Percentiles rank a stretch among this genome's conserved stretches.
phyloP scores from a whole-genome alignment of 2,329 filamentous ascomycete genomes.

The Fusarium papillatum region DNA sequence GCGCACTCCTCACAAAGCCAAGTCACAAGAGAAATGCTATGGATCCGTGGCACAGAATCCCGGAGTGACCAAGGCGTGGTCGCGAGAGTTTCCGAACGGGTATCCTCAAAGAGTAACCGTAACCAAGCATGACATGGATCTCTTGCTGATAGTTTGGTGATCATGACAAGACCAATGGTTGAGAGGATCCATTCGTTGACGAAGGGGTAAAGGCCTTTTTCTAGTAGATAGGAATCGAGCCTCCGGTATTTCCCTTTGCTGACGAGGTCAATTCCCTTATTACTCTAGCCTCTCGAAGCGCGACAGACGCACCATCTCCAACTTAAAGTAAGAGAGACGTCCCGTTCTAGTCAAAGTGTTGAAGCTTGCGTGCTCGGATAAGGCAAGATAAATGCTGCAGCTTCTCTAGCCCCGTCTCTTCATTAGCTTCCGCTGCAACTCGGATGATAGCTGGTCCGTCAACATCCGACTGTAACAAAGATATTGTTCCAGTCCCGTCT shows the following conservation, averaged over 20 bases:
- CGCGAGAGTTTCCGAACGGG: slow-evolving; percentile 2
- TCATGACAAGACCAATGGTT: neutral
- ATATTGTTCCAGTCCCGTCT: slow-evolving; percentile 7
- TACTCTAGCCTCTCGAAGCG: neutral
- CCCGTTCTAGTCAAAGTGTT: neutral
- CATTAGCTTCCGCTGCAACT: neutral
- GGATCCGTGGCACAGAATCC: neutral
- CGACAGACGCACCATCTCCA: slow-evolving; percentile 4
- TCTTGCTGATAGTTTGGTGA: slow-evolving; percentile 2
- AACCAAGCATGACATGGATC: slow-evolving; percentile 6
- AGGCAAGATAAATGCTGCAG: neutral
- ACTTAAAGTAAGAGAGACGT: slow-evolving; percentile 11
- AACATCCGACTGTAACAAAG: neutral
- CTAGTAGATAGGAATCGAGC: slow-evolving; percentile 4
- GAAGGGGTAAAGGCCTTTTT: neutral
- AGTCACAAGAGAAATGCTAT: neutral
- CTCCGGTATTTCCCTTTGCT: slow-evolving; percentile 3
- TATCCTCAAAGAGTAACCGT: neutral
- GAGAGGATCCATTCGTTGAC: neutral
- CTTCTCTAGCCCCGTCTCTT: neutral
- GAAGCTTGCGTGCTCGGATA: slow-evolving; percentile 4
- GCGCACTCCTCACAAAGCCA: neutral
- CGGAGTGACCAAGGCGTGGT: neutral
- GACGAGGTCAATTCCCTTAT: neutral
- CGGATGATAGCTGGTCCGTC: slow-evolving; percentile 2